phyloP scores from a whole-genome alignment of 352 stramenopile species.

The Phytophthora melonis region DNA sequence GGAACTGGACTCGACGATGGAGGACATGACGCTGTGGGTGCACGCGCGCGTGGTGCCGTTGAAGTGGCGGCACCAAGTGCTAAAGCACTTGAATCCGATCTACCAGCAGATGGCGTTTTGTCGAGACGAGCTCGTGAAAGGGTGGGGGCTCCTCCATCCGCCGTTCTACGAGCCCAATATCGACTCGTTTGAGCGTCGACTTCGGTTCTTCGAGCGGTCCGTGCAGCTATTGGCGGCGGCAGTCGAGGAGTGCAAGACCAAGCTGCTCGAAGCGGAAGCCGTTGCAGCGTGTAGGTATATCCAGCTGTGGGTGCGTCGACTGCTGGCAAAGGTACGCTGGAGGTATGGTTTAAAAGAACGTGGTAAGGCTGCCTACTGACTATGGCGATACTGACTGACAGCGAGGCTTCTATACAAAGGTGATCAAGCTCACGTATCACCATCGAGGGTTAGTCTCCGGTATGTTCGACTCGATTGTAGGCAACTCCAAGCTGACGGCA shows the following conservation, averaged over 20 bases:
- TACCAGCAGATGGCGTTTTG: constrained; percentile 53
- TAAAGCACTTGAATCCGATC: constrained; percentile 45
- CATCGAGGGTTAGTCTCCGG: constrained; percentile 62
- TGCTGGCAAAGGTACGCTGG: constrained; percentile 45
- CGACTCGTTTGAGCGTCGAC: constrained; percentile 49
- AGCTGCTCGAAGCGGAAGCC: constrained; percentile 41
- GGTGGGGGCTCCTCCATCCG: constrained; percentile 52
- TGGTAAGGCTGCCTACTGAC: constrained; percentile 1
- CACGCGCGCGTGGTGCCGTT: constrained; percentile 49
- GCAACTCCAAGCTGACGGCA: constrained; percentile 53
- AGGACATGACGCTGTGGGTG: constrained; percentile 56
- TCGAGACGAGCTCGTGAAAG: constrained; percentile 36
- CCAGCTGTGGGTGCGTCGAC: constrained; percentile 55
- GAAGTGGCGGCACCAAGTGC: constrained; percentile 50
- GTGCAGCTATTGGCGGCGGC: constrained; percentile 36
- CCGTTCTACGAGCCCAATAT: constrained; percentile 53
- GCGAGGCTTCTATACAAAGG: constrained; percentile 69
- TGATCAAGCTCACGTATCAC: constrained; percentile 48
- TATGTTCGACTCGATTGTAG: constrained; percentile 71
- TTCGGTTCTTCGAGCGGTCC: constrained; percentile 43
- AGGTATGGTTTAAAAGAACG: neutral
- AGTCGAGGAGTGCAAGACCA: constrained; percentile 44
- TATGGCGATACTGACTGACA: constrained; percentile 4
- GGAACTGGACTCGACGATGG: constrained; percentile 41
- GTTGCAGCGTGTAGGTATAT: constrained; percentile 49